phyloP scores from a whole-genome alignment of 2,329 filamentous ascomycete species.

The Aspergillus pseudonomiae region DNA sequence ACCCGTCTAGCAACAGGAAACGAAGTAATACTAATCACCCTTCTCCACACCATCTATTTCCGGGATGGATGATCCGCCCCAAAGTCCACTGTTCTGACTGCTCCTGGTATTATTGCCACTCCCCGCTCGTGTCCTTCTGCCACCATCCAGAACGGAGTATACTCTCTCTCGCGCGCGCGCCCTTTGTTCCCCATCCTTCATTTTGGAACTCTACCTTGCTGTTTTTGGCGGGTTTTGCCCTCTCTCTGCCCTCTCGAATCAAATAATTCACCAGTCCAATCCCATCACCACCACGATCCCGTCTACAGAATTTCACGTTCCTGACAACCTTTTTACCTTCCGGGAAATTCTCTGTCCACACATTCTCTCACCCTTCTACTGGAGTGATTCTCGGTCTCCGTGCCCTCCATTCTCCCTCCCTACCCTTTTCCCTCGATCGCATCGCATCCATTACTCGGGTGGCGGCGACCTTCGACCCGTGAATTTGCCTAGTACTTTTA shows the following conservation, averaged over 20 bases:
- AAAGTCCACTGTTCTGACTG: background rate
- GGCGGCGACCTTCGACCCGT: conserved; percentile 10
- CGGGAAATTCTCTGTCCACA: conserved; percentile 13
- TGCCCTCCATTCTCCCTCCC: background rate
- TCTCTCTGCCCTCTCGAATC: background rate
- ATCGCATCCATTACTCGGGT: conserved; percentile 15
- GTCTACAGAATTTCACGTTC: background rate
- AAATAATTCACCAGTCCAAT: background rate
- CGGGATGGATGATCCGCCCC: conserved; percentile 1
- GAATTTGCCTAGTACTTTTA: conserved; percentile 1
- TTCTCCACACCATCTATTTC: conserved; percentile 13
- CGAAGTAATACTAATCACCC: conserved; percentile 17
- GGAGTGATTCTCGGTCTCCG: background rate
- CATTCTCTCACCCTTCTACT: conserved; percentile 1
- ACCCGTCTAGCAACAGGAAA: conserved; percentile 9
- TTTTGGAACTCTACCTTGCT: background rate
- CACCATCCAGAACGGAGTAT: background rate
- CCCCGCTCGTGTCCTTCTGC: conserved; percentile 7
- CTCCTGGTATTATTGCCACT: conserved; percentile 13
- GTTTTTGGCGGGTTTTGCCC: background rate
- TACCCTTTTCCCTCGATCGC: conserved; percentile 6
- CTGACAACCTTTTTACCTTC: background rate
- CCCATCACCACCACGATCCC: background rate
- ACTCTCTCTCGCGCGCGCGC: background rate
- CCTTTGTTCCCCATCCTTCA: background rate